These are phyloP conservation scores for Tulasnella sp. DNA, from an alignment of 768 basidiomycete species.

Conservation along the genomic window DNA sequence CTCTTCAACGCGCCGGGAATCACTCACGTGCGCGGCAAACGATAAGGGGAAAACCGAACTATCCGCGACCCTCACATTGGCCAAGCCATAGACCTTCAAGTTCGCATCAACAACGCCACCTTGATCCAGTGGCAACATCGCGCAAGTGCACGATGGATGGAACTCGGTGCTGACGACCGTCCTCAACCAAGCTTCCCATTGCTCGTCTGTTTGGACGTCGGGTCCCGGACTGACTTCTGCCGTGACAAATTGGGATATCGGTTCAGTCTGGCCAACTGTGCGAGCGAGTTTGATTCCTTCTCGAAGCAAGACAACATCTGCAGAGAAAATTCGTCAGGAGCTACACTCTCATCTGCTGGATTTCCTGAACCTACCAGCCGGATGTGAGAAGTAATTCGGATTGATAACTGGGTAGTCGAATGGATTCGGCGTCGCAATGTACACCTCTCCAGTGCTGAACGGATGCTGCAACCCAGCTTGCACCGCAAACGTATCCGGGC, in stretches of 20 bases:
- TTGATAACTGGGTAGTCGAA: conserved; percentile 58
- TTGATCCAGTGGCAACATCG: conserved; percentile 33
- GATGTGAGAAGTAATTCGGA: conserved; percentile 55
- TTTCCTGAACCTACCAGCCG: conserved; percentile 36
- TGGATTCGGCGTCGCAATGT: conserved; percentile 50
- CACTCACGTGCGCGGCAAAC: conserved; percentile 40
- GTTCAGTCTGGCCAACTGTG: conserved; percentile 43
- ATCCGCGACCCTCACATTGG: conserved; percentile 30
- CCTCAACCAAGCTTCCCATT: conserved; percentile 49
- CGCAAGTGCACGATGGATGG: conserved; percentile 34
- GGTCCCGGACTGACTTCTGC: conserved; percentile 45
- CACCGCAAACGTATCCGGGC: conserved; percentile 38
- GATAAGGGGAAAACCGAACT: conserved; percentile 19
- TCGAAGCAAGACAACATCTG: conserved; percentile 44
- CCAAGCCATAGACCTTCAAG: conserved; percentile 32
- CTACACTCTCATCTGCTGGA: neutral
- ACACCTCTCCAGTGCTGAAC: conserved; percentile 52
- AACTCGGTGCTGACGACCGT: conserved; percentile 28
- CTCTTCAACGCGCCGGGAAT: conserved; percentile 20
- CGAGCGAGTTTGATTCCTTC: conserved; percentile 57
- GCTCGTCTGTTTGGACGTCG: conserved; percentile 45
- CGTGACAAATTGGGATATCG: conserved; percentile 42
- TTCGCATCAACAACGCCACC: conserved; percentile 35
- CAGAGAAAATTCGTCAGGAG: neutral
- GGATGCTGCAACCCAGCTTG: conserved; percentile 64